Percentiles rank a stretch among this genome's conserved stretches.
These are phyloP conservation scores for Apophysomyces variabilis DNA, from an alignment of 371 early-diverging fungal genomes.

Conservation along the genomic window DNA sequence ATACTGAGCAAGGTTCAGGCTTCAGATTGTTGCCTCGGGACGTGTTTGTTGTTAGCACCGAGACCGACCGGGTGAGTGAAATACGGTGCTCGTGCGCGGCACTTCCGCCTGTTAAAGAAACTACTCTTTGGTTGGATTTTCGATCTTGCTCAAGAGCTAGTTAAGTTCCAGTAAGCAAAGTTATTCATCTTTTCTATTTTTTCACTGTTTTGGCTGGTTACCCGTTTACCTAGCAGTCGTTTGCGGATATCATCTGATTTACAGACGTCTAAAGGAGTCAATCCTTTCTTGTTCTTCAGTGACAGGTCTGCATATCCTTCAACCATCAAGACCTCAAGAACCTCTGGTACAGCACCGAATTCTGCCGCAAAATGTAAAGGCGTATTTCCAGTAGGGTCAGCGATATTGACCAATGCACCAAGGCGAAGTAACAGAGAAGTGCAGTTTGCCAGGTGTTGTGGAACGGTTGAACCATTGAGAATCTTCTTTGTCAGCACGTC, in stretches of 20 bases:
- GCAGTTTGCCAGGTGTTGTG: conserved; percentile 54
- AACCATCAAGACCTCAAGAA: conserved; percentile 52
- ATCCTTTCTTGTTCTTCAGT: conserved; percentile 55
- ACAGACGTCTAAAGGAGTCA: conserved; percentile 58
- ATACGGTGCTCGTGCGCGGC: conserved; percentile 24
- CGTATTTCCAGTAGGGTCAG: conserved; percentile 67
- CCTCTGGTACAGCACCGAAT: conserved; percentile 61
- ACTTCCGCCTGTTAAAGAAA: conserved; percentile 22
- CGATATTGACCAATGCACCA: conserved; percentile 64
- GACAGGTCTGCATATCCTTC: conserved; percentile 54
- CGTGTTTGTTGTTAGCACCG: conserved; percentile 22
- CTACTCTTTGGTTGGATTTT: conserved; percentile 22
- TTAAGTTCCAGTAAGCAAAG: not conserved
- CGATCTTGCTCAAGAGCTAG: conserved; percentile 38
- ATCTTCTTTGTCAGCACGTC: conserved; percentile 13
- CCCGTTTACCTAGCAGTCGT: conserved; percentile 22
- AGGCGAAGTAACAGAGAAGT: conserved; percentile 58
- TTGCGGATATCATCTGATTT: conserved; percentile 39
- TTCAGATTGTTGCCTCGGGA: conserved; percentile 5
- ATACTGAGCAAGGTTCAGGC: conserved; percentile 2
- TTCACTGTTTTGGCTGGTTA: not conserved
- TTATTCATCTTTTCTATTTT: not conserved
- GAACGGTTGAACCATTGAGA: conserved; percentile 25
- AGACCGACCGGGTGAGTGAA: conserved; percentile 24
- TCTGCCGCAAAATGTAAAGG: conserved; percentile 74